Conservation (phyloP, 495 filamentous ascomycete genomes). For the Acidiella bohemica region DNA sequence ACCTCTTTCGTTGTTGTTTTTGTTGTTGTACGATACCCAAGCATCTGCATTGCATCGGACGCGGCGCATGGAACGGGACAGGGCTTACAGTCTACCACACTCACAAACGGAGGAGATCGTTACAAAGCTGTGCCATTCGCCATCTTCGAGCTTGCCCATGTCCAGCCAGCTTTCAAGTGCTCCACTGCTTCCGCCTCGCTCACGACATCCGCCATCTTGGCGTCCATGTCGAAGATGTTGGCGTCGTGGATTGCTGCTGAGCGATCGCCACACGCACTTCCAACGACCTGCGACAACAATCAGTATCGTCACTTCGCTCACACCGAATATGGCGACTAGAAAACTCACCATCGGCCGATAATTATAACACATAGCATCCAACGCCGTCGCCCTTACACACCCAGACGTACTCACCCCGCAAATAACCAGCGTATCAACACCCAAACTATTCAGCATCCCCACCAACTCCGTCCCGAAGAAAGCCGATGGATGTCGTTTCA, state of each 20-base stretch:
- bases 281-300: conserved; percentile 24
- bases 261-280: conserved; percentile 28
- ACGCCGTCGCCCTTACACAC: conserved; percentile 27
- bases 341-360: conserved; percentile 23
- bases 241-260: conserved; percentile 26
- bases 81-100: no score
- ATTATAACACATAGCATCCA: conserved; percentile 30
- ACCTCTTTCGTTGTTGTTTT: no score
- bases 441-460: conserved; percentile 20
- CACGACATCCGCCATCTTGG: conserved; percentile 31
- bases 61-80: no score
- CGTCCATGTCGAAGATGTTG: conserved; percentile 29
- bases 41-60: no score
- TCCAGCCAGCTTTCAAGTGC: conserved; percentile 26
- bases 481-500: conserved; percentile 28
- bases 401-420: conserved; percentile 30
- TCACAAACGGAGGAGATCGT: no score
- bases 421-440: conserved; percentile 29
- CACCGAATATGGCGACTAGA: no score
- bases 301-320: neutral
- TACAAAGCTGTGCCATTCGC: no score
- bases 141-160: no score
- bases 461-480: conserved; percentile 32
- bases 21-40: no score
- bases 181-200: conserved; percentile 25